phyloP scores from a whole-genome alignment of 169 alveolate species.

The Cryptosporidium ryanae region DNA sequence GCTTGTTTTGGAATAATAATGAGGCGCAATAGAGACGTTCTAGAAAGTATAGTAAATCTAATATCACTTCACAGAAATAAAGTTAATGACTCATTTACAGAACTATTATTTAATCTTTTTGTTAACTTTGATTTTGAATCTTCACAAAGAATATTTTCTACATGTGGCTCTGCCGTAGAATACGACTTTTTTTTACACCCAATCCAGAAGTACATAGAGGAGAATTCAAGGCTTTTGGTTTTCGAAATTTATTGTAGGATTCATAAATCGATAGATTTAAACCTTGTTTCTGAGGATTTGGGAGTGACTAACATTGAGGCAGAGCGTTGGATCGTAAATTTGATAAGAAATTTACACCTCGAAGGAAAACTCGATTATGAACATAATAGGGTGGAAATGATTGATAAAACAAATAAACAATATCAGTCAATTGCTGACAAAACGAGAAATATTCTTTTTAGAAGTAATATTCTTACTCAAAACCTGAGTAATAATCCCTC shows the following conservation, averaged over 20 bases:
- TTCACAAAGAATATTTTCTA: constrained; percentile 81
- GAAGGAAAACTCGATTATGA: constrained; percentile 93
- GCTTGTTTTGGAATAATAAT: constrained; percentile 74
- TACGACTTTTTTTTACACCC: constrained; percentile 86
- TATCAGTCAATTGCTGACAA: constrained; percentile 89
- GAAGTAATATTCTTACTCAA: constrained; percentile 87
- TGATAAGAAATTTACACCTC: constrained; percentile 86
- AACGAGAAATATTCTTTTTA: constrained; percentile 84
- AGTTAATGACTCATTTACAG: constrained; percentile 89
- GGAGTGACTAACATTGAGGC: constrained; percentile 89
- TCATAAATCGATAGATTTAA: constrained; percentile 89
- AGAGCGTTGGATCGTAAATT: constrained; percentile 92
- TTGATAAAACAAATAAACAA: constrained; percentile 86
- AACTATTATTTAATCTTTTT: constrained; percentile 87
- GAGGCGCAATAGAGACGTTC: constrained; percentile 64
- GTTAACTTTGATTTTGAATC: constrained; percentile 89
- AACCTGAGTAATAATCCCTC: constrained; percentile 76
- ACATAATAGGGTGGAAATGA: constrained; percentile 90
- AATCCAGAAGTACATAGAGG: constrained; percentile 88
- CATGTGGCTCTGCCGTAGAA: constrained; percentile 78
- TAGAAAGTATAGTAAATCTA: constrained; percentile 57
- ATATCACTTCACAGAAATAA: constrained; percentile 71
- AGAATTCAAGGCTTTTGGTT: constrained; percentile 86
- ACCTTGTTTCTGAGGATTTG: constrained; percentile 88
- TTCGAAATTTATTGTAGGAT: constrained; percentile 92